Conservation (phyloP, 164 flowering plant genomes). For the Piper longum region DNA sequence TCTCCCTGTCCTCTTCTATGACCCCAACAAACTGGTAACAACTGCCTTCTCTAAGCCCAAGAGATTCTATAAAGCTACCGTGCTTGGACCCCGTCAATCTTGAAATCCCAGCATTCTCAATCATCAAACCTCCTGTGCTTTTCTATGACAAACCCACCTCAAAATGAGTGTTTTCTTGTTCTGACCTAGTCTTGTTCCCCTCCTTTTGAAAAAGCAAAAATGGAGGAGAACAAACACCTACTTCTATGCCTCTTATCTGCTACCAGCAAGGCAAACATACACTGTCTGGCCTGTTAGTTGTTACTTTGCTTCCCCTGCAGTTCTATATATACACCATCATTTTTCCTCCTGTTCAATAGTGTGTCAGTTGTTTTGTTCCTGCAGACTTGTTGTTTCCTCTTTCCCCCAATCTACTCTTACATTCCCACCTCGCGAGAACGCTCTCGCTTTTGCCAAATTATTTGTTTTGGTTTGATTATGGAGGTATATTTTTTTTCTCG, state of each 20-base stretch:
- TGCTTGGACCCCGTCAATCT: too few relatives aligned
- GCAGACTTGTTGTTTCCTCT: not conserved
- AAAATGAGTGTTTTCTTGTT: constrained; percentile 16
- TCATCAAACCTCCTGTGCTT: constrained; percentile 12
- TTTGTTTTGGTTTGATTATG: not conserved
- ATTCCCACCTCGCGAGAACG: not conserved
- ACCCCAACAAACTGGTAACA: not conserved
- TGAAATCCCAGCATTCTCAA: constrained; percentile 11
- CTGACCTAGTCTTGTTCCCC: constrained; percentile 8
- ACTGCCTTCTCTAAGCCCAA: constrained; percentile 1
- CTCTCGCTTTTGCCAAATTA: not conserved
- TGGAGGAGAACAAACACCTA: constrained; percentile 3
- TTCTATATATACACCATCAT: not conserved
- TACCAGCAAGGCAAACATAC: too few relatives aligned
- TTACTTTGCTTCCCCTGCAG: not conserved
- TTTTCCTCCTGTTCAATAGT: not conserved
- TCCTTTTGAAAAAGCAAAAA: constrained; percentile 25
- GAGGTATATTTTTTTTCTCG: not conserved
- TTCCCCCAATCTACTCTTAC: not conserved
- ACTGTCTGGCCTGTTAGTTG: not conserved
- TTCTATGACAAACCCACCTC: constrained; percentile 8
- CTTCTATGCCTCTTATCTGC: not conserved
- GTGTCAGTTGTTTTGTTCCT: not conserved
- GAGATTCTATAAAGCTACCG: constrained; percentile 18
- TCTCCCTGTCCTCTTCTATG: not conserved